Conservation (phyloP, 1,284 basidiomycete species). For the Prillingera fragicola region DNA sequence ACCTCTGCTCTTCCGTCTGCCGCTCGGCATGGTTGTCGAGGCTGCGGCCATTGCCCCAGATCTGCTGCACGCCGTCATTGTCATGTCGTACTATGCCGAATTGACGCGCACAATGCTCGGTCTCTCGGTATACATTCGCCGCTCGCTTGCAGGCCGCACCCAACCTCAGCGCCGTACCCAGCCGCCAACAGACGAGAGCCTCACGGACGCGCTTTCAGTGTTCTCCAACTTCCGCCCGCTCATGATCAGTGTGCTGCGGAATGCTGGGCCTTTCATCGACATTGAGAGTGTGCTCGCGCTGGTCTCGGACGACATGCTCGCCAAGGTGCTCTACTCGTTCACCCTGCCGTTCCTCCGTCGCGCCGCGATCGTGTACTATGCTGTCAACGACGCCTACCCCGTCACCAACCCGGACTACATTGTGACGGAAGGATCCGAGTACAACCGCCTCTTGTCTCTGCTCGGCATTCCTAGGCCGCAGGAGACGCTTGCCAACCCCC, state of each 20-base stretch:
- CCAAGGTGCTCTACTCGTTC: slow-evolving; percentile 81
- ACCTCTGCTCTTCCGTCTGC: slow-evolving; percentile 78
- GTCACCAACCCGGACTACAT: slow-evolving; percentile 55
- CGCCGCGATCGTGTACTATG: slow-evolving; percentile 76
- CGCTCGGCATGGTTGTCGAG: slow-evolving; percentile 79
- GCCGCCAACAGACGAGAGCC: slow-evolving; percentile 28
- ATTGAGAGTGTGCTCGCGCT: slow-evolving; percentile 33
- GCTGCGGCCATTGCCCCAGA: slow-evolving; percentile 81
- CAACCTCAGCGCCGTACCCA: slow-evolving; percentile 47
- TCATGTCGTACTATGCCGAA: slow-evolving; percentile 81
- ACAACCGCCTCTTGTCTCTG: slow-evolving; percentile 67
- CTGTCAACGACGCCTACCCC: slow-evolving; percentile 57
- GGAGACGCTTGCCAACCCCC: slow-evolving; percentile 63
- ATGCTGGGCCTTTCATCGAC: slow-evolving; percentile 39
- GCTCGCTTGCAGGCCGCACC: slow-evolving; percentile 29
- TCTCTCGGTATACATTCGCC: slow-evolving; percentile 52
- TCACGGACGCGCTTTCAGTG: slow-evolving; percentile 29
- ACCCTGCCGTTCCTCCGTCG: slow-evolving; percentile 91
- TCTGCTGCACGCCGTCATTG: slow-evolving; percentile 74
- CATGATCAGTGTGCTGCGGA: slow-evolving; percentile 47
- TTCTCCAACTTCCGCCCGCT: slow-evolving; percentile 35
- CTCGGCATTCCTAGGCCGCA: slow-evolving; percentile 72
- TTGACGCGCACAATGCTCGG: slow-evolving; percentile 78
- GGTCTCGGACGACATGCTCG: slow-evolving; percentile 52
- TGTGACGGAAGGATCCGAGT: slow-evolving; percentile 55